Evolutionary conservation across 2,329 filamentous ascomycete genomes (phyloP), one percentile per base, ranked within the genome.

Genomic region (Graphilbum sp.): DNA sequence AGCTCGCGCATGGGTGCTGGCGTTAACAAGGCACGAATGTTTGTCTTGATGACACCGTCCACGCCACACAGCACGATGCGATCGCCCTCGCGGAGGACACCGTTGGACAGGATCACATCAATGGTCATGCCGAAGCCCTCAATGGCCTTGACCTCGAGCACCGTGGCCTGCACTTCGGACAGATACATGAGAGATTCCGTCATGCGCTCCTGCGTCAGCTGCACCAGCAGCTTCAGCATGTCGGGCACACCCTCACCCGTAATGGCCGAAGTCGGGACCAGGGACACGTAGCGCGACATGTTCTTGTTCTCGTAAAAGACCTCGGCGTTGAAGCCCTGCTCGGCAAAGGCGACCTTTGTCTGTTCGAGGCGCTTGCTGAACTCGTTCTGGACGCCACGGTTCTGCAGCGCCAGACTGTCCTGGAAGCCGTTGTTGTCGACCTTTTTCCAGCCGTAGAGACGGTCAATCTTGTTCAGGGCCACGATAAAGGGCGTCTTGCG

Each of bases 211-310:
- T 98, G 92, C 2, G 87, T 94, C 41, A 98, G 71, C 51, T 82
- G 77, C 36, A 92, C 65, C 48, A 98, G 81, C 43, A 98, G 77
- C 72, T 94, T 98, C 52, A 98, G 67, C 86, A 98, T 88, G 59
- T 98, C 90, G 19, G 90, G 90, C 48, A 98, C 88, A 75, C 90
- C 90, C 64, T 98, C 90, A 51, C 90, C 92, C n/a, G 90, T 96
- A 60, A 94, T 85, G 15, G 92, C 92, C 3, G 90, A 96, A 4
- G 92, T 98, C 31, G 90, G 90, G 37, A 95, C 85, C 42, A 98
- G 70, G n/a, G 90, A 98, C 41, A 98, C 90, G 52, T 78, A 82
- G 55, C 79, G 81, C 44, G 87, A 77, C 84, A 96, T 88, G 45
- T 83, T 92, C 67, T 93, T 95, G 69, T 98, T 98, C 64, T 96